phyloP scores from a whole-genome alignment of 106 monocot genomes.

The Dactylorhiza incarnata region DNA sequence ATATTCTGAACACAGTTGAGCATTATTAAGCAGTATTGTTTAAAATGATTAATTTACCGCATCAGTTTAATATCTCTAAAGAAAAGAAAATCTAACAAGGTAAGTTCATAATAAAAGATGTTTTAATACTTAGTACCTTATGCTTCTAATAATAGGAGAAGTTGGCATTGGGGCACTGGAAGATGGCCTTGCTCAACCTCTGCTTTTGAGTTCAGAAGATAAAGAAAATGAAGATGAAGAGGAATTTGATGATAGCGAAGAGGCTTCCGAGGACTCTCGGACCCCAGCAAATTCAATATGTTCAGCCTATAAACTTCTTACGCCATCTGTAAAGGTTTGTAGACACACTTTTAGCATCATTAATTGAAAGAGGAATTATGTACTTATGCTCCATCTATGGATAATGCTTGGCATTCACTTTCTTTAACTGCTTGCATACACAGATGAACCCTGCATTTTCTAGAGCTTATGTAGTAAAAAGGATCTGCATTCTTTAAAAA shows the following conservation, averaged over 20 bases:
- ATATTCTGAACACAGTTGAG: background rate
- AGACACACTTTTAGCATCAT: background rate
- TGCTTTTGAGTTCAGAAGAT: conserved; percentile 43
- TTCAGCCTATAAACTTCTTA: conserved; percentile 90
- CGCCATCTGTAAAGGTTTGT: conserved; percentile 90
- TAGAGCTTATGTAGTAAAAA: no score
- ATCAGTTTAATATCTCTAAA: background rate
- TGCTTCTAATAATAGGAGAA: conserved; percentile 27
- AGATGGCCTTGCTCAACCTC: conserved; percentile 63
- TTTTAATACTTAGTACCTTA: background rate
- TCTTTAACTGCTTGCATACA: no score
- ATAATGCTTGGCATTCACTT: no score
- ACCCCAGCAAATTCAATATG: conserved; percentile 63
- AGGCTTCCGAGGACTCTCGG: conserved; percentile 65
- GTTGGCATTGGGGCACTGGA: conserved; percentile 30
- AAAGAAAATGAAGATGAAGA: conserved; percentile 55
- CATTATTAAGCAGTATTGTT: background rate
- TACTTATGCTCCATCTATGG: background rate
- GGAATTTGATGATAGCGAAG: conserved; percentile 78
- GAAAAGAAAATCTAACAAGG: background rate
- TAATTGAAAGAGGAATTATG: background rate
- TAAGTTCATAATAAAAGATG: background rate
- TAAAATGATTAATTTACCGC: background rate
- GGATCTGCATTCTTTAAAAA: no score
- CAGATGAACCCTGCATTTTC: no score